Evolutionary conservation across 164 flowering plant species (phyloP), one percentile per base, ranked within the genome.

Genomic region (Dillenia suffruticosa): DNA sequence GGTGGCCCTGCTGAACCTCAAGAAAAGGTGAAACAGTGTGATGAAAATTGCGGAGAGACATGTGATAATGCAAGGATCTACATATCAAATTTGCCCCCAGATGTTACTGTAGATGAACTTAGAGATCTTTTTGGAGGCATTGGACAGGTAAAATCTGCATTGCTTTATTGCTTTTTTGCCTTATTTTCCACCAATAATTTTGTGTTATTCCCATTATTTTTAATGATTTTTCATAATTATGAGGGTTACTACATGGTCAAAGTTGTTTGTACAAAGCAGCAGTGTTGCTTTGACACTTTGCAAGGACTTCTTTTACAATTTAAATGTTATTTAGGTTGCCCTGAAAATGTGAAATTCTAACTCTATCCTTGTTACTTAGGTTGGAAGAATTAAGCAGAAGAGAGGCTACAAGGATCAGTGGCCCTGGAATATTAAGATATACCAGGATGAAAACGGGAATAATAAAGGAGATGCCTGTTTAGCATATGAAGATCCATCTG

Each of bases 381-480:
- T 95, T 77, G 99, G 84, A 69, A 86, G 97, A 71, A 90, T 95
- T 63, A 95, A 95, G 76, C 99, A 95, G 69, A 92, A 95, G 71
- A 73, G 97, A 22, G 99, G 99, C 40, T 95, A 92, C 66, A 95
- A 95, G 72, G 99, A 95, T 66, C 99, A 95, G 63, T 95, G 99
- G 99, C 97, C 99, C 24, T 88, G 79, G 78, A 95, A 83, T 64
- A 83, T 95, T 65, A 95, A 90, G 71, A 61, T 95, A 17, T 95
- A 95, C 82, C 84, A 86, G 6, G 99, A 95, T 77, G 97, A 95
- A 26, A 56, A 59, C 60, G 97, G 99, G 56, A 90, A 95, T 13
- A 78, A 76, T 67, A 95, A 95, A 74, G 99, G 99, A 14, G 99
- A 95, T 83, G 99, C 82, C 26, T 71, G 61, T 70, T 72, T 92